Conservation (phyloP, 2,329 filamentous ascomycete genomes). For the Hypoxylon sp. region DNA sequence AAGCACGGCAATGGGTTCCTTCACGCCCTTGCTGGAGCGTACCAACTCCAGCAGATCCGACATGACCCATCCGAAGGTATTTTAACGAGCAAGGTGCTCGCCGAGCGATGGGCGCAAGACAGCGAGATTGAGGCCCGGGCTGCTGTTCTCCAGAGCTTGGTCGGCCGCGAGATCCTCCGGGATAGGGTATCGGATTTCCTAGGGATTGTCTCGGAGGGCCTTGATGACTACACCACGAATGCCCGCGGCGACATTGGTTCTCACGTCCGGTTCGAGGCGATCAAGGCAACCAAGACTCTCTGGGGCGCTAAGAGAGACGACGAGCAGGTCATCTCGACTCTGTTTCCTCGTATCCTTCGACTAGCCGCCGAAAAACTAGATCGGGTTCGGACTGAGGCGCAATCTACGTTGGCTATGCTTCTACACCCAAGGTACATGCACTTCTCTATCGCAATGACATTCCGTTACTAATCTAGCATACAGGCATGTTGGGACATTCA, state of each 20-base stretch:
- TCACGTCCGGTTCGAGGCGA: constrained; percentile 80
- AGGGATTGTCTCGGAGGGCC: constrained; percentile 60
- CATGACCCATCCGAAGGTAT: constrained; percentile 38
- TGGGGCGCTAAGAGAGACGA: constrained; percentile 48
- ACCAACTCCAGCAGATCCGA: constrained; percentile 50
- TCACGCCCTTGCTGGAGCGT: constrained; percentile 60
- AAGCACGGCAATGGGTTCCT: constrained; percentile 61
- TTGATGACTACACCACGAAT: constrained; percentile 92
- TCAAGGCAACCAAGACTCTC: constrained; percentile 76
- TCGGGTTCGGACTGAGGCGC: constrained; percentile 76
- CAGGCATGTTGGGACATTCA: constrained; percentile 51
- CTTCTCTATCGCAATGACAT: neutral
- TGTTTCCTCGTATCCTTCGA: constrained; percentile 66
- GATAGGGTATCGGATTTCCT: constrained; percentile 54
- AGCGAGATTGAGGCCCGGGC: constrained; percentile 61
- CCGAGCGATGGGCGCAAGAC: constrained; percentile 62
- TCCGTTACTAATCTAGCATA: constrained; percentile 34
- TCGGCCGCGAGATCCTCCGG: constrained; percentile 55
- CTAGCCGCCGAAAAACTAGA: constrained; percentile 91
- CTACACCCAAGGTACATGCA: constrained; percentile 56
- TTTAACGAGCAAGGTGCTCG: constrained; percentile 54
- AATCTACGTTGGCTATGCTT: constrained; percentile 59
- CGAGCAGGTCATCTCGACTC: constrained; percentile 44
- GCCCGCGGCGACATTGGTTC: constrained; percentile 91
- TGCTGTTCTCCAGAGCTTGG: constrained; percentile 64